These are phyloP conservation scores for Alternaria infectoria DNA, from an alignment of 2,329 filamentous ascomycete genomes.

Conservation along the genomic window DNA sequence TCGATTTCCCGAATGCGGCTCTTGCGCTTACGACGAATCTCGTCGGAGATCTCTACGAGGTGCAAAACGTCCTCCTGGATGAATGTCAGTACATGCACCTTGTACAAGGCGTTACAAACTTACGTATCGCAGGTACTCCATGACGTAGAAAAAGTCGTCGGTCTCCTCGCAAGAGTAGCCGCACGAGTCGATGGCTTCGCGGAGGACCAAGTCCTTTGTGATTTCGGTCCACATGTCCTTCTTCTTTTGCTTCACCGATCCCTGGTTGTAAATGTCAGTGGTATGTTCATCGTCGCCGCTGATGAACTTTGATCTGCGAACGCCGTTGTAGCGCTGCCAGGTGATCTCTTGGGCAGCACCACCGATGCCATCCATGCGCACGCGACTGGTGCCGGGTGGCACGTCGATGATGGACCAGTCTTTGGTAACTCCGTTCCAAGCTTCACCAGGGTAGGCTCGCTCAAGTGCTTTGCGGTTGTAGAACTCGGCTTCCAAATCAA, in stretches of 20 bases:
- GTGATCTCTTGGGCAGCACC: constrained; percentile 77
- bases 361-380: constrained; percentile 81
- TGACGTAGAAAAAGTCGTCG: constrained; percentile 87
- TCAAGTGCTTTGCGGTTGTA: constrained; percentile 73
- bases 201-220: constrained; percentile 86
- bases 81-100: constrained; percentile 14
- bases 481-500: constrained; percentile 63
- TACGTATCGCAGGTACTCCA: constrained; percentile 88
- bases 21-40: constrained; percentile 72
- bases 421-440: constrained; percentile 73
- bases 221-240: constrained; percentile 90
- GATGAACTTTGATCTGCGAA: constrained; percentile 74
- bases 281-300: constrained; percentile 65
- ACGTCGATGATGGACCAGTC: constrained; percentile 86
- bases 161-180: constrained; percentile 93
- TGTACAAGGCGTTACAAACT: constrained; percentile 50
- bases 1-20: constrained; percentile 66
- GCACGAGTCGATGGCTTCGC: constrained; percentile 82
- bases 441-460: constrained; percentile 74
- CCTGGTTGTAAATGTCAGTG: constrained; percentile 51
- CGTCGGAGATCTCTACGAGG: constrained; percentile 81
- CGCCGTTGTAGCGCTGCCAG: constrained; percentile 72
- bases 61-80: constrained; percentile 82
- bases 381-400: constrained; percentile 79
- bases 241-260: constrained; percentile 44